Percentiles rank a stretch among this genome's conserved stretches.
Evolutionary conservation across 2,329 filamentous ascomycete species (phyloP).

Genomic region (Botrytis medusae): DNA sequence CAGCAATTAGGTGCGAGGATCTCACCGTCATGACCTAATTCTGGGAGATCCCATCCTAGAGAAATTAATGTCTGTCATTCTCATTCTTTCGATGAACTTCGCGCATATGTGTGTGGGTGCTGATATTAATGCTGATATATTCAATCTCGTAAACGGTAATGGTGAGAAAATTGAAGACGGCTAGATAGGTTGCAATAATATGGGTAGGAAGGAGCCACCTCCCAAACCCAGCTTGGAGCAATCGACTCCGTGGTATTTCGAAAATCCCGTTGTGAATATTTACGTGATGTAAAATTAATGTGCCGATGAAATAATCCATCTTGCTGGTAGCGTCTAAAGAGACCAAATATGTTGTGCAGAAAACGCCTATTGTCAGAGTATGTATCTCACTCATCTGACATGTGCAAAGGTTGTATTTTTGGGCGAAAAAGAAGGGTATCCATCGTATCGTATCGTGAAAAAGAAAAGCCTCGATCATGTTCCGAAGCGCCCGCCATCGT

Average conservation of each 20-base stretch:
- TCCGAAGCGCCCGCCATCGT: not conserved
- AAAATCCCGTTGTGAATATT: not conserved
- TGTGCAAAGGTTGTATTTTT: not conserved
- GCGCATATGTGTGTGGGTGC: not conserved
- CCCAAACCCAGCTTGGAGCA: not conserved
- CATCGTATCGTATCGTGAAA: not conserved
- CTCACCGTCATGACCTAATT: not conserved
- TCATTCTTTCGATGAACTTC: not conserved
- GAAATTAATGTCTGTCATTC: not conserved
- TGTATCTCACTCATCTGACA: not conserved
- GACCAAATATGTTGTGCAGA: not conserved
- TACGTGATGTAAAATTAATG: slow-evolving; percentile 1
- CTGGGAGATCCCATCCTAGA: not conserved
- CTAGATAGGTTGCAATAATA: not conserved
- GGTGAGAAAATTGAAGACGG: not conserved
- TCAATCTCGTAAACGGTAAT: not conserved
- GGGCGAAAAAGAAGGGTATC: not conserved
- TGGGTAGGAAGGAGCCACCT: not conserved
- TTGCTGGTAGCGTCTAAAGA: not conserved
- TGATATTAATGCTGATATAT: not conserved
- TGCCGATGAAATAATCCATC: not conserved
- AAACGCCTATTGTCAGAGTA: not conserved
- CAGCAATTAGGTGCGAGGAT: not conserved
- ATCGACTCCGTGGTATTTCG: not conserved
- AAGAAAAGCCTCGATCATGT: not conserved